These are phyloP conservation scores for Hortaea sp. DNA, from an alignment of 2,329 filamentous ascomycete genomes.

Conservation along the genomic window DNA sequence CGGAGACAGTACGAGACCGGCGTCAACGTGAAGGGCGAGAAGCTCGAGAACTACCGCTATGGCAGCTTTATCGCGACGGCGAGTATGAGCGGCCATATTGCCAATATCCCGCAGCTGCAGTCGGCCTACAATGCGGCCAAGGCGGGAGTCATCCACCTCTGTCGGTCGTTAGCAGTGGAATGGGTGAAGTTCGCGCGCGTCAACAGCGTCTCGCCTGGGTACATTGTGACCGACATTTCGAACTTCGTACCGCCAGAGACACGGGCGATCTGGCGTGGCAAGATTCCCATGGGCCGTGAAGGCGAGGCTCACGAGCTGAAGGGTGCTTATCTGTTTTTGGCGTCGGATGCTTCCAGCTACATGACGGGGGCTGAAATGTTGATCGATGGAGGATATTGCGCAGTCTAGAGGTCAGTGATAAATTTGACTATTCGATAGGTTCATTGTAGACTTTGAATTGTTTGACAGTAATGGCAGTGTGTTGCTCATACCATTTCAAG, in stretches of 20 bases:
- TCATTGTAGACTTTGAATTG: not conserved
- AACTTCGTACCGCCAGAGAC: slow-evolving; percentile 54
- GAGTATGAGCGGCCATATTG: slow-evolving; percentile 68
- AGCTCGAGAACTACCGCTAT: slow-evolving; percentile 17
- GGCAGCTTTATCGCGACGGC: slow-evolving; percentile 58
- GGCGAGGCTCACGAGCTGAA: slow-evolving; percentile 67
- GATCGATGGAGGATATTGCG: slow-evolving; percentile 62
- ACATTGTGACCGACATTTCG: slow-evolving; percentile 65
- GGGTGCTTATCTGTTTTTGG: slow-evolving; percentile 71
- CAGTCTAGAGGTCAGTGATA: slow-evolving; percentile 3
- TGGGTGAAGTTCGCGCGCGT: slow-evolving; percentile 66
- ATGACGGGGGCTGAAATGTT: slow-evolving; percentile 58
- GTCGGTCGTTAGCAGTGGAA: slow-evolving; percentile 61
- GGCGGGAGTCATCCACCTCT: slow-evolving; percentile 35
- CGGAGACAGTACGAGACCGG: slow-evolving; percentile 59
- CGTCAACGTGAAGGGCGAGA: slow-evolving; percentile 33
- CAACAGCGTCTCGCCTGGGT: slow-evolving; percentile 65
- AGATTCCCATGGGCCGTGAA: slow-evolving; percentile 71
- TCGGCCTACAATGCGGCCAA: slow-evolving; percentile 38
- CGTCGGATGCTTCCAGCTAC: slow-evolving; percentile 73
- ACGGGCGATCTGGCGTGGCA: slow-evolving; percentile 64
- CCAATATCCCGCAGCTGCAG: slow-evolving; percentile 67
- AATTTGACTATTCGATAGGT: not conserved
- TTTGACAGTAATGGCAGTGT: no score
- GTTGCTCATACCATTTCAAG: no score